phyloP scores from a whole-genome alignment of 441 rosid genomes.

The Erodium texanum region DNA sequence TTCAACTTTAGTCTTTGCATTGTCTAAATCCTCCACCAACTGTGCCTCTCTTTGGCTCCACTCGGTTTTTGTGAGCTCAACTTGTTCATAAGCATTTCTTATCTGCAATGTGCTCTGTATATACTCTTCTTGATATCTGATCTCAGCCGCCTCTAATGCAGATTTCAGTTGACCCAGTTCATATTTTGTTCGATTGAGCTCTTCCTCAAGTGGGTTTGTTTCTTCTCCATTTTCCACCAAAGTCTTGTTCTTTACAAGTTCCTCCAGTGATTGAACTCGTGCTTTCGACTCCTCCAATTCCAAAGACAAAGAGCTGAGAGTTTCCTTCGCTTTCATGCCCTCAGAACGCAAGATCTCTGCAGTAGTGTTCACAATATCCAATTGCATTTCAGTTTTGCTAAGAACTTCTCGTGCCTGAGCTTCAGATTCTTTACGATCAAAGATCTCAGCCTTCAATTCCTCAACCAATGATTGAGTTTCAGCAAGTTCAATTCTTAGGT shows the following conservation, averaged over 20 bases:
- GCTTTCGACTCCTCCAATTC: conserved; percentile 68
- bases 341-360: conserved; percentile 53
- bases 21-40: conserved; percentile 38
- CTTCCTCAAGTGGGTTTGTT: conserved; percentile 29
- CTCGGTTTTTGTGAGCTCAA: conserved; percentile 42
- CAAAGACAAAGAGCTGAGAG: conserved; percentile 36
- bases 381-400: conserved; percentile 44
- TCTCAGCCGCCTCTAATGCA: conserved; percentile 64
- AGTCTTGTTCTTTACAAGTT: conserved; percentile 27
- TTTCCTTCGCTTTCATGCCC: conserved; percentile 48
- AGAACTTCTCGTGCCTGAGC: conserved; percentile 54
- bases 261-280: conserved; percentile 50
- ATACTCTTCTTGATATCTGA: conserved; percentile 73
- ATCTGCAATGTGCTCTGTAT: conserved; percentile 78
- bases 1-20: conserved; percentile 30
- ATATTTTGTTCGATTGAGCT: conserved; percentile 17
- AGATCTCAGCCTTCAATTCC: conserved; percentile 42
- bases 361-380: conserved; percentile 56
- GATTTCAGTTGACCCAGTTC: conserved; percentile 21
- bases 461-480: conserved; percentile 65
- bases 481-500: conserved; percentile 53
- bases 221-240: no score
- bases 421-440: conserved; percentile 65
- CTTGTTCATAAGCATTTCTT: conserved; percentile 68
- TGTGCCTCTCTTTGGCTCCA: conserved; percentile 37